Conservation (phyloP, 495 filamentous ascomycete genomes). For the Daldinia vernicosa region DNA sequence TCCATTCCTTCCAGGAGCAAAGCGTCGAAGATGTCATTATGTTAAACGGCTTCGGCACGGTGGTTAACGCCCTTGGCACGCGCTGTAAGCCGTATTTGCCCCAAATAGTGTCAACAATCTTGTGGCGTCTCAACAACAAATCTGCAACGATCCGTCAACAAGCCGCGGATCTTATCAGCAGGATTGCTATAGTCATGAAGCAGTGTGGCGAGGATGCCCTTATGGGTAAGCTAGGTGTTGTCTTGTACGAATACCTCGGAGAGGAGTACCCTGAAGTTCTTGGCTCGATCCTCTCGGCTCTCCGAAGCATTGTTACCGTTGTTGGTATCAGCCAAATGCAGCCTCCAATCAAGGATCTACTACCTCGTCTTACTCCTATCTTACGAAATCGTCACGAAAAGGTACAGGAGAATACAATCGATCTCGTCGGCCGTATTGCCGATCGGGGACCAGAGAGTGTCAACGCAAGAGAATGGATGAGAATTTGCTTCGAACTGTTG, state of each 20-base stretch:
- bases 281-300: slow-evolving; percentile 93
- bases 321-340: slow-evolving; percentile 99
- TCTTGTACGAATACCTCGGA: slow-evolving; percentile 98
- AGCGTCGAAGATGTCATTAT: slow-evolving; percentile 96
- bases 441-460: slow-evolving; percentile 96
- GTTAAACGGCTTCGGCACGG: slow-evolving; percentile 98
- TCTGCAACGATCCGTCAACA: slow-evolving; percentile 95
- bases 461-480: slow-evolving; percentile 98
- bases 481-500: slow-evolving; percentile 98
- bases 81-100: slow-evolving; percentile 96
- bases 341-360: slow-evolving; percentile 95
- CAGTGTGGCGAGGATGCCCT: slow-evolving; percentile 95
- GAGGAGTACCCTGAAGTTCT: slow-evolving; percentile 99
- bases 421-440: slow-evolving; percentile 97
- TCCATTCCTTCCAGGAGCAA: slow-evolving; percentile 98
- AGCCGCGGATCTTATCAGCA: slow-evolving; percentile 94
- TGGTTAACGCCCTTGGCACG: slow-evolving; percentile 92
- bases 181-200: slow-evolving; percentile 98
- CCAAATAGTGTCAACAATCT: slow-evolving; percentile 93
- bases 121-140: slow-evolving; percentile 99
- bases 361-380: slow-evolving; percentile 95
- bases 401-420: slow-evolving; percentile 99
- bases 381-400: slow-evolving; percentile 99
- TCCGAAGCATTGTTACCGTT: slow-evolving; percentile 96
- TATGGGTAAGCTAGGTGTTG: slow-evolving; percentile 94